Conservation (phyloP, 2,329 filamentous ascomycete genomes). For the Fonsecaea multimorphosa region DNA sequence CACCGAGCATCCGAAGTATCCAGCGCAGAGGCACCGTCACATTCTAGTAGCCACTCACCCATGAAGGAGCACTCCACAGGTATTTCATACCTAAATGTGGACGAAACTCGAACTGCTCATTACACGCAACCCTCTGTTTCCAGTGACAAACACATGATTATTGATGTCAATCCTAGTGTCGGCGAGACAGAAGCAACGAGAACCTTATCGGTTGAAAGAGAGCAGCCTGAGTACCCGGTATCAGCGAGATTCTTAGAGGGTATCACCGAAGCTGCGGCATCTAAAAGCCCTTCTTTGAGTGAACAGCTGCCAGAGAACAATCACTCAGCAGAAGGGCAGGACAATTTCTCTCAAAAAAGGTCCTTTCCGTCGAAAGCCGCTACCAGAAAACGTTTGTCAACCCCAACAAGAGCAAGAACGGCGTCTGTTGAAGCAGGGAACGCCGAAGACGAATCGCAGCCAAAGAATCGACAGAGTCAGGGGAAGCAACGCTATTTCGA, state of each 20-base stretch:
- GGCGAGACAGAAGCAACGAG: not conserved
- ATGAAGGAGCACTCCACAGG: not conserved
- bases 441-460: not conserved
- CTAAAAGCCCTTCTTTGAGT: not conserved
- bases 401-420: not conserved
- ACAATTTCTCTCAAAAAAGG: not conserved
- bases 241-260: not conserved
- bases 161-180: not conserved
- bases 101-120: not conserved
- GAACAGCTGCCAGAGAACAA: not conserved
- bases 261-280: not conserved
- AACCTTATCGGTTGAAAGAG: not conserved
- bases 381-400: not conserved
- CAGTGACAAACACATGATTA: not conserved
- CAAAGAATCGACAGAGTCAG: not conserved
- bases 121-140: not conserved
- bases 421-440: not conserved
- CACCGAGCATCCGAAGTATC: not conserved
- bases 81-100: not conserved
- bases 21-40: not conserved
- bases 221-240: not conserved
- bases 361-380: not conserved
- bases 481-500: slow-evolving; percentile 1
- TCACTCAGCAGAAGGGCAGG: not conserved
- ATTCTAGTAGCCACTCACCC: not conserved